Evolutionary conservation across 2,329 filamentous ascomycete species (phyloP).

Genomic region (Leptographium lundbergii): DNA sequence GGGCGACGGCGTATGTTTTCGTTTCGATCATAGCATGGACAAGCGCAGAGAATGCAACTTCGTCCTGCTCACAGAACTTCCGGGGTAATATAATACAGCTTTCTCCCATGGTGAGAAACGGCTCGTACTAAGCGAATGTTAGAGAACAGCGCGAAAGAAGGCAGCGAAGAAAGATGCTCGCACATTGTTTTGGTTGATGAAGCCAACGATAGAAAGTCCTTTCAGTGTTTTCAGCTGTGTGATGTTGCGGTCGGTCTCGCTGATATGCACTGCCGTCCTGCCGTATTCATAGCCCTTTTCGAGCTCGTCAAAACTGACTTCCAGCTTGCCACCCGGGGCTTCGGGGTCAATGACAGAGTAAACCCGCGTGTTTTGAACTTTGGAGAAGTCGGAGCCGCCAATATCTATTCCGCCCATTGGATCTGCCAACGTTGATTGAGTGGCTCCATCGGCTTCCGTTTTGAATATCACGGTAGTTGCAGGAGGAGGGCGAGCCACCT

Average conservation of each 20-base stretch:
- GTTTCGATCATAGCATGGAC: conserved; percentile 78
- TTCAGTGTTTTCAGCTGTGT: conserved; percentile 73
- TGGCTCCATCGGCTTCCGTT: conserved; percentile 28
- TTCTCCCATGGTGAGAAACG: conserved; percentile 75
- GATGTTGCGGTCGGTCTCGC: conserved; percentile 72
- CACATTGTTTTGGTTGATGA: conserved; percentile 62
- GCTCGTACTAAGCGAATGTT: conserved; percentile 51
- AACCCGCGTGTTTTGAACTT: conserved; percentile 62
- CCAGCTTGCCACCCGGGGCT: conserved; percentile 64
- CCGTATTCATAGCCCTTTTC: conserved; percentile 95
- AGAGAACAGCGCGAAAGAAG: background rate
- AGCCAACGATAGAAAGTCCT: conserved; percentile 73
- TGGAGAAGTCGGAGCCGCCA: conserved; percentile 39
- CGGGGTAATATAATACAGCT: conserved; percentile 65
- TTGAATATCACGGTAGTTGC: conserved; percentile 64
- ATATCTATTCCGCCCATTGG: conserved; percentile 35
- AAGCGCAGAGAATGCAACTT: conserved; percentile 75
- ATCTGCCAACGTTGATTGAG: conserved; percentile 40
- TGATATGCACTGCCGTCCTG: conserved; percentile 80
- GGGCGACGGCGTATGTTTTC: conserved; percentile 74
- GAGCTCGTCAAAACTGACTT: conserved; percentile 70
- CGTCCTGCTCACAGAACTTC: conserved; percentile 67
- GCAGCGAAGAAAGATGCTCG: conserved; percentile 10
- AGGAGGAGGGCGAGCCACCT: conserved; percentile 58
- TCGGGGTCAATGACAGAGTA: conserved; percentile 71